These are phyloP conservation scores for Penicillium freii DNA, from an alignment of 2,329 filamentous ascomycete genomes.

Conservation along the genomic window DNA sequence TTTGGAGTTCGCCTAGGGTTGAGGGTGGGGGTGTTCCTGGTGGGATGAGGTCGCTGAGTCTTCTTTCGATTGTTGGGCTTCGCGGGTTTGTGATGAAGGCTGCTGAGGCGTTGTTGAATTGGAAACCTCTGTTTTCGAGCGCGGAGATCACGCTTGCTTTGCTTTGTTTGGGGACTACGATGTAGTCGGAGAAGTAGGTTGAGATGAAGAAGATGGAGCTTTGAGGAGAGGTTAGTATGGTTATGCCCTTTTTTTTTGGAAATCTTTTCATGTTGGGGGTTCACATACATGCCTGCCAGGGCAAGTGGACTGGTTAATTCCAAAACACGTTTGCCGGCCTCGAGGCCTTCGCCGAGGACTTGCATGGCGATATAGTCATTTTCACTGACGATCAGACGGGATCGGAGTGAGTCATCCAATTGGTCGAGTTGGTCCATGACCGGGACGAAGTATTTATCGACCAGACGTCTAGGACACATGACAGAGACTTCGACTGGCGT, in stretches of 20 bases:
- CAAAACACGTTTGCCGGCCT: conserved; percentile 85
- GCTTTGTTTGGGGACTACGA: conserved; percentile 77
- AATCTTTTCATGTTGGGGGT: neutral
- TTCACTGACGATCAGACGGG: conserved; percentile 68
- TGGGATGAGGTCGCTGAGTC: conserved; percentile 27
- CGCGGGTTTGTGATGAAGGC: conserved; percentile 62
- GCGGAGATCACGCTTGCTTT: conserved; percentile 72
- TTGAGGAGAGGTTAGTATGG: conserved; percentile 14
- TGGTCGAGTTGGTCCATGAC: conserved; percentile 63
- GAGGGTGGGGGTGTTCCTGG: conserved; percentile 74
- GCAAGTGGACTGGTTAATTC: conserved; percentile 89
- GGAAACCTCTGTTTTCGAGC: conserved; percentile 75
- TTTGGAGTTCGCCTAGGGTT: conserved; percentile 74
- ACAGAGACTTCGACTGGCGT: conserved; percentile 91
- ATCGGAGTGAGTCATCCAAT: conserved; percentile 37
- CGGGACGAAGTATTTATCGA: conserved; percentile 71
- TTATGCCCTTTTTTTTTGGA: neutral
- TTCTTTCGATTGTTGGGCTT: conserved; percentile 30
- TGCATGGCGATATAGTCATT: conserved; percentile 87
- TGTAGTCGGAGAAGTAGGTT: conserved; percentile 96
- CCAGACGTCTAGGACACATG: conserved; percentile 76
- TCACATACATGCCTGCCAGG: conserved; percentile 73
- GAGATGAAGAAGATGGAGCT: conserved; percentile 97
- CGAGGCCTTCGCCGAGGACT: conserved; percentile 83
- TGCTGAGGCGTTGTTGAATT: conserved; percentile 69